These are phyloP conservation scores for Raffaelea deltoideospora DNA, from an alignment of 2,329 filamentous ascomycete genomes.

Conservation along the genomic window DNA sequence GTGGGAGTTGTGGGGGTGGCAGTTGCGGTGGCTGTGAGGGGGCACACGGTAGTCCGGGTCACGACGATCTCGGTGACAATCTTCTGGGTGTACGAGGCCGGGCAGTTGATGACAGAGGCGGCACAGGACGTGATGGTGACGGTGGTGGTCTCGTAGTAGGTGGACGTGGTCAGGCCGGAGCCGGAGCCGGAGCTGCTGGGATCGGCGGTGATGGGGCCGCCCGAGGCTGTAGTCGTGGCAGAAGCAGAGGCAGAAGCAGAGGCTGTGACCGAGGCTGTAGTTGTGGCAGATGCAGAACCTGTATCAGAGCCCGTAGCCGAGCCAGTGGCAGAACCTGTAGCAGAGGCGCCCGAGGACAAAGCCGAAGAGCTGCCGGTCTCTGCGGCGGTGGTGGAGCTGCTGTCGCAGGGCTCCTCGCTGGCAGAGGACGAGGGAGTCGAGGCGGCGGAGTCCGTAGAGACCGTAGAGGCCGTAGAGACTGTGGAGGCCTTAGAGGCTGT, in stretches of 20 bases:
- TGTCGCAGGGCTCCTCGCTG: background rate
- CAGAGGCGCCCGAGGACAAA: too few relatives aligned
- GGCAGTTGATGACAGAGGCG: slow-evolving; percentile 16
- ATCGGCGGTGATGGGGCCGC: slow-evolving; percentile 4
- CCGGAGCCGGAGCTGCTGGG: slow-evolving; percentile 7
- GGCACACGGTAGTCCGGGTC: slow-evolving; percentile 14
- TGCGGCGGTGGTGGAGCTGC: background rate
- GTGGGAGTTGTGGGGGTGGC: slow-evolving; percentile 1
- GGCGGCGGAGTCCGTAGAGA: background rate
- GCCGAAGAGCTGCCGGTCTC: too few relatives aligned
- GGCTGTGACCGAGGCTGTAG: background rate
- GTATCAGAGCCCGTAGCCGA: background rate
- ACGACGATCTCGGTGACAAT: slow-evolving; percentile 13
- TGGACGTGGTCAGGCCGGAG: slow-evolving; percentile 10
- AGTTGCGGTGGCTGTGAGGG: slow-evolving; percentile 6
- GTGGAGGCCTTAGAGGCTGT: too few relatives aligned
- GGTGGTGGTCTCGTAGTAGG: slow-evolving; percentile 11
- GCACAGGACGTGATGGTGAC: slow-evolving; percentile 17
- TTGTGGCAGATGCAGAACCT: slow-evolving; percentile 1
- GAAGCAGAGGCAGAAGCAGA: background rate
- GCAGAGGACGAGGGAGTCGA: background rate
- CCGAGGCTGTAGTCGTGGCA: slow-evolving; percentile 7
- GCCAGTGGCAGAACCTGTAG: slow-evolving; percentile 1
- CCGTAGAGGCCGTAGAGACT: background rate
- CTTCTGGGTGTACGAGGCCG: slow-evolving; percentile 15